Base-by-base conservation (phyloP, 2,329 filamentous ascomycete genomes). In the Aspergillus pseudoterreus region DNA sequence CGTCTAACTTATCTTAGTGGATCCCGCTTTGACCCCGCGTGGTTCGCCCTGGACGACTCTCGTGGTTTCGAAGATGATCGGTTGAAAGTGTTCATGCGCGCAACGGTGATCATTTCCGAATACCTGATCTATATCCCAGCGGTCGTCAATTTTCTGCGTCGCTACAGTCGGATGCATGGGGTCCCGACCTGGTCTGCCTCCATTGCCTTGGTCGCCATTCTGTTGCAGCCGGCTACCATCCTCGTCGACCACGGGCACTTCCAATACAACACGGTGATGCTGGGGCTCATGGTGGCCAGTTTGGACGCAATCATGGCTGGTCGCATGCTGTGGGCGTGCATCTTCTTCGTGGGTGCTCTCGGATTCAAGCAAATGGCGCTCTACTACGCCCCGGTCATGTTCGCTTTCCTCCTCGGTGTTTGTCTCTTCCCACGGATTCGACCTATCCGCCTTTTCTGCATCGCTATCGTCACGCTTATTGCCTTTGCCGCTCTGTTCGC, bases 341-440 rank as follows among this genome's bases (percentile, higher is more conserved):
- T 96, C 53, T 96, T 96, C 75, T 99, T 99, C 62, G 94, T 99
- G 6, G 84, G 83, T 14, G 89, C 92, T 3, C 78, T 99, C n/a
- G 90, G 90, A 5, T 99, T 97, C 79, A 99, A 99, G 77, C 94
- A 99, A 71, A 99, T 99, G 95, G 92, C 92, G 1, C 79, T 99
- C 14, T 99, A 97, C 75, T 99, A 96, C 71, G 91, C 95, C 3
- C 92, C 95, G 12, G 86, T 87, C 17, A 86, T 97, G 51, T 97
- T 97, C 69, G 87, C 90, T 30, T 99, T 92, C 65, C 83, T 99
- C 2, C 77, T 97, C 1, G 94, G 92, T 8, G 84, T 86, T 64
- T 96, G 92, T 66, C 62, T 95, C n/a, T 86, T 85, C 57, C 92
- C 92, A 1, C 78, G 78, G 10, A 72, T 92, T 62, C 85, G 87